phyloP scores from a whole-genome alignment of 2,329 filamentous ascomycete genomes.

The Coniochaeta prunicola region DNA sequence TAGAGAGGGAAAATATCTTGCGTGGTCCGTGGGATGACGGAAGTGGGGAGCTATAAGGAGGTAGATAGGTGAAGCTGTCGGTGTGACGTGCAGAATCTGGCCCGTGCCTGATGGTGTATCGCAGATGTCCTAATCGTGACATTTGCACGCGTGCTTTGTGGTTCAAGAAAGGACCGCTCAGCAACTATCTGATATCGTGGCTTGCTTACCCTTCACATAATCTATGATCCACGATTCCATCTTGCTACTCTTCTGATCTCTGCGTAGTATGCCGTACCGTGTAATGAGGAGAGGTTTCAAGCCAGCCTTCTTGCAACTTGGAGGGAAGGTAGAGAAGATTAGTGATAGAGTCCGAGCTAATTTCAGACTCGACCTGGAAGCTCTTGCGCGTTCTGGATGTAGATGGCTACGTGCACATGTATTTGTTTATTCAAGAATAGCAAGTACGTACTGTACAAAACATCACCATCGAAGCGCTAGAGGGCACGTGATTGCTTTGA shows the following conservation, averaged over 20 bases:
- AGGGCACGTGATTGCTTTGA: too few species aligned
- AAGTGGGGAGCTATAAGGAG: background rate
- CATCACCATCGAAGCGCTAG: too few species aligned
- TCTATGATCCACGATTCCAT: background rate
- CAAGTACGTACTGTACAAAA: too few species aligned
- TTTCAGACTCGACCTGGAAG: too few species aligned
- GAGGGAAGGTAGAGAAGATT: too few species aligned
- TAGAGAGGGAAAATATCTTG: too few species aligned
- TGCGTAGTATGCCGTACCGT: background rate
- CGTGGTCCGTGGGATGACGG: background rate
- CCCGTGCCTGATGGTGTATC: background rate
- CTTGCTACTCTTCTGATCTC: background rate
- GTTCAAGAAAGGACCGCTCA: background rate
- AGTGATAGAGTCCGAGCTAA: too few species aligned
- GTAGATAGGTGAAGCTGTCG: background rate
- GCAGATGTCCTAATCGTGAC: background rate
- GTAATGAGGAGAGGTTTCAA: background rate
- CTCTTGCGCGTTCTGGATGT: too few species aligned
- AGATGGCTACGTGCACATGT: too few species aligned
- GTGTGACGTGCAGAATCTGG: background rate
- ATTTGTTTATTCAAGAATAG: too few species aligned
- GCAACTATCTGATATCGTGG: background rate
- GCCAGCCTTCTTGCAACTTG: background rate
- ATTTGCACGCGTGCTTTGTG: too few species aligned
- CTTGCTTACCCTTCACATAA: constrained; percentile 1